phyloP scores from a whole-genome alignment of 1,139 yeast species.

The Sugiyamaella grinbergsii region DNA sequence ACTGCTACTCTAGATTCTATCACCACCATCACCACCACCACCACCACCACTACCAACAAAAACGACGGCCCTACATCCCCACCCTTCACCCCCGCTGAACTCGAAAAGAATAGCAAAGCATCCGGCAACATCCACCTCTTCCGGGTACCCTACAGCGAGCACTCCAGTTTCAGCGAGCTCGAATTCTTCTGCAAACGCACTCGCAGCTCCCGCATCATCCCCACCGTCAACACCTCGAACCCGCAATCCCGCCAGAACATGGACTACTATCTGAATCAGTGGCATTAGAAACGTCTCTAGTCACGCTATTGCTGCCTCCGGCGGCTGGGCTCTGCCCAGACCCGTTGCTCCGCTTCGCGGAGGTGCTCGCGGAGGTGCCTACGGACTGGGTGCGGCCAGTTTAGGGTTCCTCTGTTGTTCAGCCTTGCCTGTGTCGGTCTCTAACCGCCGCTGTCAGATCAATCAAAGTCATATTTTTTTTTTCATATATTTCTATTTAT shows the following conservation, averaged over 20 bases:
- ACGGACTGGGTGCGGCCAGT: too few relatives aligned
- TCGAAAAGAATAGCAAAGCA: conserved; percentile 40
- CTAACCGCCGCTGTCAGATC: conserved; percentile 1
- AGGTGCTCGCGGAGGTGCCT: too few relatives aligned
- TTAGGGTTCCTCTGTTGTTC: not conserved
- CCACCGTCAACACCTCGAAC: conserved; percentile 64
- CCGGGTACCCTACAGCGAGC: conserved; percentile 87
- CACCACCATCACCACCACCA: conserved; percentile 17
- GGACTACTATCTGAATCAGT: conserved; percentile 26
- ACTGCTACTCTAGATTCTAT: conserved; percentile 32
- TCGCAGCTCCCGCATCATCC: conserved; percentile 58
- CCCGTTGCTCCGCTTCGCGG: too few relatives aligned
- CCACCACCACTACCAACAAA: conserved; percentile 27
- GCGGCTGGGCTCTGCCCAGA: too few relatives aligned
- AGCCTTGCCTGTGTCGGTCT: not conserved
- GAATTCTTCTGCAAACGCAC: conserved; percentile 61
- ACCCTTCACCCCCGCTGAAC: conserved; percentile 30
- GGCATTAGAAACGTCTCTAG: conserved; percentile 25
- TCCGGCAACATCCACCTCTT: conserved; percentile 49
- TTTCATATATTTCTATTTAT: not conserved
- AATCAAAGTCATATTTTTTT: conserved; percentile 9
- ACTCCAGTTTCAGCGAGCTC: conserved; percentile 83
- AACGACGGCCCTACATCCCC: conserved; percentile 22
- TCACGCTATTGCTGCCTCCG: too few relatives aligned
- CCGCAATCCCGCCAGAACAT: conserved; percentile 25